These are phyloP conservation scores for Myotisia sp. DNA, from an alignment of 2,329 filamentous ascomycete species.

Conservation along the genomic window DNA sequence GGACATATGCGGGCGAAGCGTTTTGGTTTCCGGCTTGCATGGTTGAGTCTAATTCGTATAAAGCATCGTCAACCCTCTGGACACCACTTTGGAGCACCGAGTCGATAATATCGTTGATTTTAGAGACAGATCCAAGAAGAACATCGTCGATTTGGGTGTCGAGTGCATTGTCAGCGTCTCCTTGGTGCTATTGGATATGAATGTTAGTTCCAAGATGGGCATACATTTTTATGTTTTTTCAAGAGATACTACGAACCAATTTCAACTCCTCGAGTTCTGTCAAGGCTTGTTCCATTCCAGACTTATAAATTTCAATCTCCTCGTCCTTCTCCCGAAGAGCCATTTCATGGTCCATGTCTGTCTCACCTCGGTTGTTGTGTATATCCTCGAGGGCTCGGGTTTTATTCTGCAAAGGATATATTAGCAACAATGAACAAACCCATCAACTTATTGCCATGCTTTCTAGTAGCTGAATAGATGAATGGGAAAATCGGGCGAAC, in stretches of 20 bases:
- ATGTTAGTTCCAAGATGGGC: constrained; percentile 3
- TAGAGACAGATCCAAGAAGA: constrained; percentile 70
- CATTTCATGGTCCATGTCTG: constrained; percentile 71
- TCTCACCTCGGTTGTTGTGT: constrained; percentile 61
- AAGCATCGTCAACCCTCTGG: constrained; percentile 82
- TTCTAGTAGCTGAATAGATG: constrained; percentile 9
- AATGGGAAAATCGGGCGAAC: constrained; percentile 13
- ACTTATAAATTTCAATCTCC: constrained; percentile 94
- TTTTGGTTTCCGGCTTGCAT: constrained; percentile 99
- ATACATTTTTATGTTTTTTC: too few species aligned
- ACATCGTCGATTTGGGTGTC: constrained; percentile 86
- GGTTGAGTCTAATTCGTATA: constrained; percentile 92
- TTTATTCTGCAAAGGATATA: constrained; percentile 48
- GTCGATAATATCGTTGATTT: constrained; percentile 96
- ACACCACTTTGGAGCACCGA: constrained; percentile 89
- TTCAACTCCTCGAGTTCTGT: constrained; percentile 82
- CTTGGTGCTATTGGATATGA: constrained; percentile 41
- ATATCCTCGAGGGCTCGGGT: constrained; percentile 73
- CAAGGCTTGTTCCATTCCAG: constrained; percentile 90
- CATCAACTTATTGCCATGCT: too few species aligned
- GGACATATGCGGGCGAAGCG: constrained; percentile 81
- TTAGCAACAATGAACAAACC: too few species aligned
- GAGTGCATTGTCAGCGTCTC: constrained; percentile 62
- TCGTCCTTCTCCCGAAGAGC: constrained; percentile 88
- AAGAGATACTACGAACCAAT: constrained; percentile 29